These are phyloP conservation scores for Ogataea siamensis DNA, from an alignment of 805 yeast genomes.

Conservation along the genomic window DNA sequence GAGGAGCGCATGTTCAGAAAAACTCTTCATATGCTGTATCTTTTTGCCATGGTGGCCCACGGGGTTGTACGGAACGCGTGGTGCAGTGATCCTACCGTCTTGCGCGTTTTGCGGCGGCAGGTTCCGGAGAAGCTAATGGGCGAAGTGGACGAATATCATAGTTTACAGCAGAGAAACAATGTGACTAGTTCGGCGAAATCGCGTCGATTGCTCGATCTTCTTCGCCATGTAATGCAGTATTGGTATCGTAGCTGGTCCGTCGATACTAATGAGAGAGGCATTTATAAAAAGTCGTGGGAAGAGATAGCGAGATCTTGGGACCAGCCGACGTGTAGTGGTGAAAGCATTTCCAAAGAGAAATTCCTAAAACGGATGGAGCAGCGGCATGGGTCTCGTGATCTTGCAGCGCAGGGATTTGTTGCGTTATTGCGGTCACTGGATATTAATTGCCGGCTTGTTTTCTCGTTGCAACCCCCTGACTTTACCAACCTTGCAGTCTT, in stretches of 20 bases:
- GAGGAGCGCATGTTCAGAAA: constrained; percentile 57
- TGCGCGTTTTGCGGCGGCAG: constrained; percentile 38
- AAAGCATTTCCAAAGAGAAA: constrained; percentile 35
- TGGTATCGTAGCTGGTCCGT: constrained; percentile 45
- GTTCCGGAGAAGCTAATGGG: constrained; percentile 48
- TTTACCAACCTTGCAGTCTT: constrained; percentile 45
- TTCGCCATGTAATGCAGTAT: constrained; percentile 60
- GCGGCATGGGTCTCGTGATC: constrained; percentile 69
- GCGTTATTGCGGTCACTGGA: constrained; percentile 69
- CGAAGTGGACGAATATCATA: constrained; percentile 39
- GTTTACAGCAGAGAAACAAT: constrained; percentile 18
- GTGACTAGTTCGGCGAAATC: constrained; percentile 44
- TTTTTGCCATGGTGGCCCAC: constrained; percentile 62
- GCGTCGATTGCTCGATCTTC: constrained; percentile 70
- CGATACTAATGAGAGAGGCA: constrained; percentile 46
- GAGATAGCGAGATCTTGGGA: constrained; percentile 34
- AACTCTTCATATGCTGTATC: constrained; percentile 53
- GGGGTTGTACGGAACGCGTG: constrained; percentile 70
- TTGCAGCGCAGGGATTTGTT: constrained; percentile 86
- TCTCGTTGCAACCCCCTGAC: constrained; percentile 90
- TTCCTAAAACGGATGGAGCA: constrained; percentile 44
- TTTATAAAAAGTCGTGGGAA: constrained; percentile 47
- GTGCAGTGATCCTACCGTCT: constrained; percentile 54
- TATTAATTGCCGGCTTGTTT: constrained; percentile 69
- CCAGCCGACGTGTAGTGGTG: constrained; percentile 13